A percentile compares a stretch with the other conserved stretches of the same genome.
phyloP scores from a whole-genome alignment of 257 asterid genomes.

The Primulina huaijiensis region DNA sequence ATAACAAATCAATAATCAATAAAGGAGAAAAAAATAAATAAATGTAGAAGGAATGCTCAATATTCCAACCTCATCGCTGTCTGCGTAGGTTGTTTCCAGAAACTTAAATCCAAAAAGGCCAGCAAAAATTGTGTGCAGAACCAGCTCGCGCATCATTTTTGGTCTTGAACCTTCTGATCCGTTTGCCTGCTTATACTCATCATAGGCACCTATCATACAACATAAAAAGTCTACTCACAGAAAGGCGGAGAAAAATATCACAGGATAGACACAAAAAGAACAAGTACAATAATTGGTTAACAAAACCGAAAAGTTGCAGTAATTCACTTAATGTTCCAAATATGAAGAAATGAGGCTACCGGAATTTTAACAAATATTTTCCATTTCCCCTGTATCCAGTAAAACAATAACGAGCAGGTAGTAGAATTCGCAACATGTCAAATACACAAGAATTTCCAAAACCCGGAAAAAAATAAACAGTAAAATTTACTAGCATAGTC shows the following conservation, averaged over 20 bases:
- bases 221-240: background rate
- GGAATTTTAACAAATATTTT: too few relatives aligned
- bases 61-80: slow-evolving; percentile 56
- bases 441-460: background rate
- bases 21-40: background rate
- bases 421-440: background rate
- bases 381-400: background rate
- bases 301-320: background rate
- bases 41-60: background rate
- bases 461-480: background rate
- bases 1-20: slow-evolving; percentile 12
- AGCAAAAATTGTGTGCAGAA: slow-evolving; percentile 48
- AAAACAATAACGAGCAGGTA: background rate
- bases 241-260: background rate
- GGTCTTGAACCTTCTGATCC: slow-evolving; percentile 22
- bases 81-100: slow-evolving; percentile 60
- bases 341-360: too few relatives aligned
- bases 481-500: background rate
- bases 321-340: too few relatives aligned
- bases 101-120: slow-evolving; percentile 73
- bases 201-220: slow-evolving; percentile 32
- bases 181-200: slow-evolving; percentile 18
- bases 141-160: slow-evolving; percentile 21
- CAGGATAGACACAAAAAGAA: background rate
- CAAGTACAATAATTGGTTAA: too few relatives aligned